Base-by-base conservation (phyloP, 192 early-diverging fungal species). In the Backusella psychrophila region DNA sequence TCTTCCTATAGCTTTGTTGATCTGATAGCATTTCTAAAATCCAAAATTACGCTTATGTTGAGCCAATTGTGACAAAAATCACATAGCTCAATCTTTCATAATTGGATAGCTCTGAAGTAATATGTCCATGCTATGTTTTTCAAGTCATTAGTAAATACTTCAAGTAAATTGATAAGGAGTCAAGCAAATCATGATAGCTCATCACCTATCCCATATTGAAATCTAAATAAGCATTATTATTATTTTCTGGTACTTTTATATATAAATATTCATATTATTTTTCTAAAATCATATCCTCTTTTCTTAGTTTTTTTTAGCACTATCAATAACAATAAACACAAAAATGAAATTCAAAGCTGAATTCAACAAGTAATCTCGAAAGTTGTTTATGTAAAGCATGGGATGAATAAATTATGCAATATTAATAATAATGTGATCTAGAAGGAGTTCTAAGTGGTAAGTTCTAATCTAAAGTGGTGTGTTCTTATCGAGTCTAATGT, bases 31-130 rank as follows among this genome's bases (percentile, higher is more conserved):
- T 97, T 79, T 95, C 93, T 83, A 94, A 94, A 89, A 90, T 88
- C 83, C 88, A 96, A 86, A 97, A 97, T 94, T 85, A 82, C 84
- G 95, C 98, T 75, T 91, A 83, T 94, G 95, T 75, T 99, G 96
- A 87, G 89, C 88, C 78, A 83, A 85, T 85, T 98, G 96, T 80
- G 82, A 80, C 68, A 80, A 78, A 75, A 81, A 86, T 86, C 88
- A 95, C 80, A 97, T 98, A 85, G 93, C 97, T 72, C 94, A 96
- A 76, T 93, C 96, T 76, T 99, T 99, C 92, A 90, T 99, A 82
- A 95, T 99, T 80, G 96, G 97, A 89, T 96, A 97, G 95, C 98
- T 74, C 89, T 98, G 85, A 98, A 97, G 93, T 8, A 21, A 56
- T 21, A 21, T 42, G 11, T 33, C 8, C 8, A 9, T 56, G 23